Evolutionary conservation across 352 stramenopile species (phyloP).

Genomic region (Globisporangium spinosum): DNA sequence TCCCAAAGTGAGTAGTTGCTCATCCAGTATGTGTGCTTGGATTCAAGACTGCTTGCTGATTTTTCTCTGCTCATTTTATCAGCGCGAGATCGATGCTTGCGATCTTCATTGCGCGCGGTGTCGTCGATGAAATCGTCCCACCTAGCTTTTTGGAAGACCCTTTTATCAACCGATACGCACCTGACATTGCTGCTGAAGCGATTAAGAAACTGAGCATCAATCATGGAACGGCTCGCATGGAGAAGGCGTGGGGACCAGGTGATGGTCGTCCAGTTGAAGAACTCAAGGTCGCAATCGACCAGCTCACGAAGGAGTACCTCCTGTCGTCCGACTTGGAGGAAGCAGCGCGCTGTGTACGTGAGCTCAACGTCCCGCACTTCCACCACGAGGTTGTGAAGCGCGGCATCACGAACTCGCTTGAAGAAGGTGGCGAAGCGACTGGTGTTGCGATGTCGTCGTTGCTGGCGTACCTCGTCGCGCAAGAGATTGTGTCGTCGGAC

Average conservation of each 20-base stretch:
- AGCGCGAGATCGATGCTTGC: slow-evolving; percentile 90
- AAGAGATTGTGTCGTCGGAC: slow-evolving; percentile 52
- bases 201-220: slow-evolving; percentile 96
- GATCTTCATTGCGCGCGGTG: slow-evolving; percentile 96
- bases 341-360: slow-evolving; percentile 87
- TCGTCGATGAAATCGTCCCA: slow-evolving; percentile 98
- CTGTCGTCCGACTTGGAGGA: slow-evolving; percentile 94
- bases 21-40: not conserved
- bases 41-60: not conserved
- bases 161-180: slow-evolving; percentile 92
- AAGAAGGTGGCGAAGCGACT: slow-evolving; percentile 43
- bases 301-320: slow-evolving; percentile 97
- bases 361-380: slow-evolving; percentile 95
- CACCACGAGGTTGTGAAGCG: slow-evolving; percentile 96
- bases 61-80: not conserved
- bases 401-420: slow-evolving; percentile 55
- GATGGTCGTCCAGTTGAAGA: slow-evolving; percentile 89
- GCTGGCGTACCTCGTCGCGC: slow-evolving; percentile 63
- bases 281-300: slow-evolving; percentile 92
- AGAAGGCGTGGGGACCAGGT: slow-evolving; percentile 97
- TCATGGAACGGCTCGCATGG: slow-evolving; percentile 92
- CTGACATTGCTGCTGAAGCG: slow-evolving; percentile 94
- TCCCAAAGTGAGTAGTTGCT: slow-evolving; percentile 56
- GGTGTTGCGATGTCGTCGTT: slow-evolving; percentile 66
- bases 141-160: slow-evolving; percentile 96